Base-by-base conservation (phyloP, 2,329 filamentous ascomycete species). In the Colletotrichum lentis region DNA sequence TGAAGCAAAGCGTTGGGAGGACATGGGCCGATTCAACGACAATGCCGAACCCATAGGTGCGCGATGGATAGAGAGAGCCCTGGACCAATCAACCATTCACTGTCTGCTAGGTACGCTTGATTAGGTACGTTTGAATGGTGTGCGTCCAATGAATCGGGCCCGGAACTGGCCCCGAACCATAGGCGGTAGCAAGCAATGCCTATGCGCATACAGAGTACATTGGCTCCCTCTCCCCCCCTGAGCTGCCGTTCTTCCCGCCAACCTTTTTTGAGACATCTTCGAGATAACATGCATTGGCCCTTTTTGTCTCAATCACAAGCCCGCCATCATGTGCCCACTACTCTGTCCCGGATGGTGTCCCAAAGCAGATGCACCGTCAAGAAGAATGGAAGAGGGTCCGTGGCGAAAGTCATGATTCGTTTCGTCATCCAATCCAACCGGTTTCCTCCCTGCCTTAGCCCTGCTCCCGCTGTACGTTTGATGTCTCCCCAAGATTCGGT, bases 351-450 rank as follows among this genome's bases (percentile, higher is more conserved):
- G 16, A 43, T 10, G 16, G 14, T 12, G 37, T 20, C 10, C 24
- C 20, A 31, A 41, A 52, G 14, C 3, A 37, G 46, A 52, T 22
- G 37, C 37, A n/a, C 22, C 18, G 6, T 31, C 44, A 43, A 16
- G 12, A n/a, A 43, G 16, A 8, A 22, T 24, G 31, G 31, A 47
- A 24, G 46, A 46, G 35, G 31, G 35, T 35, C 55, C 11, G 24
- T 35, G 55, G 27, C 27, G 31, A 31, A 35, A n/a, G 12, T 27
- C 31, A 4, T 22, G 3, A 16, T 20, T 16, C 3, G 22, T 43
- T 52, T 60, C 57, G 57, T 60, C 44, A 60, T 60, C 47, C 35
- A 31, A 60, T 52, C 46, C 46, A 31, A 27, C 22, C 31, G 11
- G 22, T 41, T 60, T 8, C 46, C 57, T 41, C 55, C 41, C 46